Conservation (phyloP, 345 rosid genomes). For the Brassica carinata region DNA sequence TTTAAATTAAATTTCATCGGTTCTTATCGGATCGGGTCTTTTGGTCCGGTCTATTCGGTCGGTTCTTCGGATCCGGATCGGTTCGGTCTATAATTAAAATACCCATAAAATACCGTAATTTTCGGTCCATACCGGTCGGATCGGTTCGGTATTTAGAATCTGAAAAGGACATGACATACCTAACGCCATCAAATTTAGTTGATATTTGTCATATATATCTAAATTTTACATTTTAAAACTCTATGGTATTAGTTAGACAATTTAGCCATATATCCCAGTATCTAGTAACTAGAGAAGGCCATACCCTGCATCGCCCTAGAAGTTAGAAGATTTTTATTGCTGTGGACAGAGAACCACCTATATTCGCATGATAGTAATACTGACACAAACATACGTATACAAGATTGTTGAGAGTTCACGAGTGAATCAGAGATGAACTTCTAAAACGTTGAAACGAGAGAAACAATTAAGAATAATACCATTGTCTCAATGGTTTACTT, state of each 20-base stretch:
- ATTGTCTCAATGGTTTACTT: not conserved
- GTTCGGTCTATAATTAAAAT: no score
- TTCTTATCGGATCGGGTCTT: no score
- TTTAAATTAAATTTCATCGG: no score
- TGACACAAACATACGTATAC: not conserved
- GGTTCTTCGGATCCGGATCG: no score
- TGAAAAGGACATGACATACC: no score
- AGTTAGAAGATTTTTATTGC: constrained; percentile 29
- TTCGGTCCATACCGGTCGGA: no score
- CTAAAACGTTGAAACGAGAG: not conserved
- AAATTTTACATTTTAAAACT: no score
- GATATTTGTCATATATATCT: no score
- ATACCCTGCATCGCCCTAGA: constrained; percentile 18
- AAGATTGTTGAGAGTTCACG: not conserved
- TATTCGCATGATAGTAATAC: not conserved
- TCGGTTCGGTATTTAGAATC: no score
- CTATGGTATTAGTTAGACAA: not conserved
- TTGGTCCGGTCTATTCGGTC: no score
- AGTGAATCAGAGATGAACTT: not conserved
- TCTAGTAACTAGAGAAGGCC: constrained; percentile 14
- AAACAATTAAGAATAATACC: not conserved
- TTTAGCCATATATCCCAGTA: constrained; percentile 7
- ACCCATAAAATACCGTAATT: no score
- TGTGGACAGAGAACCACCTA: constrained; percentile 4
- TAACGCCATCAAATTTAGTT: no score